These are phyloP conservation scores for Calvatia gigantea DNA, from an alignment of 768 basidiomycete species.

Conservation along the genomic window DNA sequence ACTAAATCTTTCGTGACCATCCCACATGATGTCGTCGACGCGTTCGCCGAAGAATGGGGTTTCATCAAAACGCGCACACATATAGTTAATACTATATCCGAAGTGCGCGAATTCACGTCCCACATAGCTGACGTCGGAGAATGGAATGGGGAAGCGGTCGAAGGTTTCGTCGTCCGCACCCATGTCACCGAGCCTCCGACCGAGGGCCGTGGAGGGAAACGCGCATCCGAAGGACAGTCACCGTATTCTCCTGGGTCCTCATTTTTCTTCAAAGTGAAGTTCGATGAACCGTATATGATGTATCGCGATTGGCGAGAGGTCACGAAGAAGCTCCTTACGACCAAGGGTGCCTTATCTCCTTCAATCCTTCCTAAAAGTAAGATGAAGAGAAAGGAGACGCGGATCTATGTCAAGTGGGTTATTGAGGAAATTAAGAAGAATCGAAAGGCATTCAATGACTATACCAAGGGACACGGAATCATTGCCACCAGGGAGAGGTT, in stretches of 20 bases:
- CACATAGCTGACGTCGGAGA: constrained; percentile 61
- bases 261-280: constrained; percentile 99
- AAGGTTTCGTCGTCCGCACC: constrained; percentile 93
- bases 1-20: constrained; percentile 68
- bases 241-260: constrained; percentile 80
- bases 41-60: constrained; percentile 87
- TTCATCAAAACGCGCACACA: constrained; percentile 76
- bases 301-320: constrained; percentile 97
- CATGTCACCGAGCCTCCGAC: constrained; percentile 46
- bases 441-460: constrained; percentile 56
- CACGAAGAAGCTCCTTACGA: constrained; percentile 68
- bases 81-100: constrained; percentile 53
- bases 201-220: constrained; percentile 21
- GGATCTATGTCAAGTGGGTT: constrained; percentile 80
- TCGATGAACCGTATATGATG: constrained; percentile 98
- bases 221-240: constrained; percentile 26
- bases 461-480: constrained; percentile 74
- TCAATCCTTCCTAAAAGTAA: constrained; percentile 56
- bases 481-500: constrained; percentile 81
- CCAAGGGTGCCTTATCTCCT: constrained; percentile 27
- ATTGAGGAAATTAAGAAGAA: constrained; percentile 68
- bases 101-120: constrained; percentile 72
- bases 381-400: constrained; percentile 75
- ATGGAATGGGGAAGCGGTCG: constrained; percentile 84
- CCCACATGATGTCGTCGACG: constrained; percentile 60